Conservation (phyloP, 495 filamentous ascomycete species). For the Elaphomyces granulatus region DNA sequence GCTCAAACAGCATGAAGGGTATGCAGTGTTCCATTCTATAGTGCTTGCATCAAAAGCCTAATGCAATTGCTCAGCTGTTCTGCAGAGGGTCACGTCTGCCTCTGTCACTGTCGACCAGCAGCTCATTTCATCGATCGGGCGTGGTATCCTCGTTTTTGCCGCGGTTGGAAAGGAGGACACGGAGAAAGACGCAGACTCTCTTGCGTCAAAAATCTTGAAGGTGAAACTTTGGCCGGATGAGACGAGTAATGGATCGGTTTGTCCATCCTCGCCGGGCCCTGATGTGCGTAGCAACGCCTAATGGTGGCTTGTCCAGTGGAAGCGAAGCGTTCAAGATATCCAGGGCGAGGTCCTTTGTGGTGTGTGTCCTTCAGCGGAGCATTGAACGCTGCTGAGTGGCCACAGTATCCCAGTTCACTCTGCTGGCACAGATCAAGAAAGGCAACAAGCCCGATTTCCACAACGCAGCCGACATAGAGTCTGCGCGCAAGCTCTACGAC, state of each 20-base stretch:
- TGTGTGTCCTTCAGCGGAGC: constrained; percentile 30
- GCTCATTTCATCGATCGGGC: constrained; percentile 77
- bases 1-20: too few species aligned
- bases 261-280: too few species aligned
- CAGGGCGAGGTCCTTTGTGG: constrained; percentile 82
- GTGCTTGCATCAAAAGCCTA: too few species aligned
- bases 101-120: constrained; percentile 96
- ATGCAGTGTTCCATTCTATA: too few species aligned
- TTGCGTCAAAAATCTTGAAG: constrained; percentile 79
- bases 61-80: too few species aligned
- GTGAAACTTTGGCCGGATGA: constrained; percentile 78
- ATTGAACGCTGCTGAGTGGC: neutral
- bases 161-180: constrained; percentile 86
- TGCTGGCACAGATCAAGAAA: constrained; percentile 83
- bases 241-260: constrained; percentile 36
- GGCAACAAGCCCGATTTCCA: constrained; percentile 94
- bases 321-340: constrained; percentile 72
- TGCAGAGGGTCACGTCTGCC: constrained; percentile 90
- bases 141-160: constrained; percentile 80
- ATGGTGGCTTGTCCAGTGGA: constrained; percentile 81
- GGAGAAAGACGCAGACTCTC: constrained; percentile 66
- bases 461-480: constrained; percentile 59
- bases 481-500: constrained; percentile 70
- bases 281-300: too few species aligned
- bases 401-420: constrained; percentile 94